A percentile compares a stretch with the other conserved stretches of the same genome.
Evolutionary conservation across 2,329 filamentous ascomycete species (phyloP).

Genomic region (Fusarium penzigii): DNA sequence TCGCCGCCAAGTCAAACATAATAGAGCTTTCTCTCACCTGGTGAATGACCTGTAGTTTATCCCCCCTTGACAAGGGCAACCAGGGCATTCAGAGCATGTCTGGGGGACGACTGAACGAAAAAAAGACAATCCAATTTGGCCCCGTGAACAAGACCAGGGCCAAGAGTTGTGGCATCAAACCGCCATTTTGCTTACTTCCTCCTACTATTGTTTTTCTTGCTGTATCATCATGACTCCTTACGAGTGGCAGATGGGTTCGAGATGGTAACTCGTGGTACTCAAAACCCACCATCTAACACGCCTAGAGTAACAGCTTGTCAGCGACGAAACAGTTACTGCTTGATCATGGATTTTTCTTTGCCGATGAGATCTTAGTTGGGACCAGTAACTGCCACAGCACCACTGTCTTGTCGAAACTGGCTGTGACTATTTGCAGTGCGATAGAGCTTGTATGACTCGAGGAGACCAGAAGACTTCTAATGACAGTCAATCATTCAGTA

Average conservation of each 20-base stretch:
- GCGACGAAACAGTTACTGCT: background rate
- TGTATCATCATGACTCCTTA: background rate
- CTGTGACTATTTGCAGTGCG: background rate
- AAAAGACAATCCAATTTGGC: background rate
- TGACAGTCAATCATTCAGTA: background rate
- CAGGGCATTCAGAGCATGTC: background rate
- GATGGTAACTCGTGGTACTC: background rate
- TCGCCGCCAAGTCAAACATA: slow-evolving; percentile 29
- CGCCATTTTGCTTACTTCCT: background rate
- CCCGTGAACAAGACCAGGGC: background rate
- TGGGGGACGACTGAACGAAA: too few relatives aligned
- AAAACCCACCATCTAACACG: background rate
- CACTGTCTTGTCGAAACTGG: background rate
- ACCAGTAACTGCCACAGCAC: too few relatives aligned
- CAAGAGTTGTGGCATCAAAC: background rate
- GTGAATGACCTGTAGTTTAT: background rate
- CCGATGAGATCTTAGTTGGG: background rate
- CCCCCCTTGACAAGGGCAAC: background rate
- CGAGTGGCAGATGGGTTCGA: background rate
- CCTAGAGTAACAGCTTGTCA: background rate
- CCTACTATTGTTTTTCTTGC: too few relatives aligned
- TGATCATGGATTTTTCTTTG: background rate
- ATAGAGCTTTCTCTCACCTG: slow-evolving; percentile 7
- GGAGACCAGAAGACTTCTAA: too few relatives aligned
- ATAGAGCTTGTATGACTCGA: too few relatives aligned